Evolutionary conservation across 306 rosid genomes (phyloP), one percentile per base, ranked within the genome.

Genomic region (Prosopis cineraria): DNA sequence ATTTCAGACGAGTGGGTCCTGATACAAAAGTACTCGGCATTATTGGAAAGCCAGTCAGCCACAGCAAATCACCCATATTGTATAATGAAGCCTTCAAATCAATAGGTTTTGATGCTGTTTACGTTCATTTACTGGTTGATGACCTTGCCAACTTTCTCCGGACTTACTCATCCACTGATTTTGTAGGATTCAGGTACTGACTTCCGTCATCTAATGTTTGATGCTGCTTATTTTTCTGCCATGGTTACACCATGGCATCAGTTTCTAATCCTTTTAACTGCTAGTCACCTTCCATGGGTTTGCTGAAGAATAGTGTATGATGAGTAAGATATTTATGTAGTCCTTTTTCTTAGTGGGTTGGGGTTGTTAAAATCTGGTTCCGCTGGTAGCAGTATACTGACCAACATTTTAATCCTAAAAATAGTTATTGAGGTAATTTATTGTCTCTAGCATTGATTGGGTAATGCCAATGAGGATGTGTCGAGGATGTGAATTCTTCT

Each of bases 21-120:
- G 87, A 81, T 70, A 91, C 98, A 64, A 91, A 93, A 87, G 98
- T 95, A 72, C 88, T 74, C 60, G 98, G 99, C 56, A 83, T 95
- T 71, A 86, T 95, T 68, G 99, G 99, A 74, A 95, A 95, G 82
- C 99, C 98, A 22, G 91, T 95, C 29, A 8, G 87, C 88, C 97
- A 95, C 88, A 95, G 99, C 84, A 95, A 95, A 84, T 88, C 97
- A 52, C 98, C 98, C 74, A 45, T 78, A 25, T 68, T 92, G 78
- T 86, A 16, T 84, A 95, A 95, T 79, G 87, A 83, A 78, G 91
- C 87, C 77, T 95, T 91, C 91, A 95, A 95, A 80, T 86, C 89
- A 40, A 78, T 89, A 68, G 91, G 97, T 73, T 79, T 91, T 72
- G 65, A 91, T 75, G 98, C 90, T 64, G 89, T 95, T 80, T 95